A percentile compares a stretch with the other conserved stretches of the same genome.
Evolutionary conservation across 768 basidiomycete genomes (phyloP).

Genomic region (Fistulinella prunicolor): DNA sequence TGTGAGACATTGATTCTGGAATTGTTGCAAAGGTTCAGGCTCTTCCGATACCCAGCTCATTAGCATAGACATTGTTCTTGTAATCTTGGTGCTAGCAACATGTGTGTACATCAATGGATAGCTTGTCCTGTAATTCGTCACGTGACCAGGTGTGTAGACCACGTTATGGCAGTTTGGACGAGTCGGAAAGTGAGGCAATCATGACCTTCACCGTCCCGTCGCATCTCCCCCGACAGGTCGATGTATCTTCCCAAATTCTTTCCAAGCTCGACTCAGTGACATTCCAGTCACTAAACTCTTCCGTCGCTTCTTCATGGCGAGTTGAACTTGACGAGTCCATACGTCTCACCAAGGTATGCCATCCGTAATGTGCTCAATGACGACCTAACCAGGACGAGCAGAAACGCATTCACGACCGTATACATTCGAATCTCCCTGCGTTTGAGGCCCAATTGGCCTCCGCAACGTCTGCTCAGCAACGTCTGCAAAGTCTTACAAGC

Average conservation of each 20-base stretch:
- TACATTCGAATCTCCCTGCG: slow-evolving; percentile 57
- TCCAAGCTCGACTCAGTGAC: slow-evolving; percentile 65
- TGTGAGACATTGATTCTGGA: not conserved
- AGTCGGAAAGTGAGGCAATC: slow-evolving; percentile 3
- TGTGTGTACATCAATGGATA: slow-evolving; percentile 15
- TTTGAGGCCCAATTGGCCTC: slow-evolving; percentile 64
- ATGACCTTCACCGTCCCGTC: slow-evolving; percentile 78
- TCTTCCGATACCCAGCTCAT: slow-evolving; percentile 24
- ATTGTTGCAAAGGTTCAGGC: not conserved
- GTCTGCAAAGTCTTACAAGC: slow-evolving; percentile 46
- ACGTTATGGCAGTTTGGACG: slow-evolving; percentile 1
- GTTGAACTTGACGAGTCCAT: slow-evolving; percentile 72
- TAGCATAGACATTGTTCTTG: slow-evolving; percentile 28
- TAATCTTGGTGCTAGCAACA: slow-evolving; percentile 27
- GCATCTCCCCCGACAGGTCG: slow-evolving; percentile 69
- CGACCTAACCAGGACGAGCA: slow-evolving; percentile 31
- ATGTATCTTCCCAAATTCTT: slow-evolving; percentile 70
- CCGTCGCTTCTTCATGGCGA: slow-evolving; percentile 67
- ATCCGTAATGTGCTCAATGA: not conserved
- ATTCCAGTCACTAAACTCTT: slow-evolving; percentile 53
- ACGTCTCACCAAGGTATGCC: slow-evolving; percentile 60
- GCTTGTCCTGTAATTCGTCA: slow-evolving; percentile 3
- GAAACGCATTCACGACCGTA: slow-evolving; percentile 69
- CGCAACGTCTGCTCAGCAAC: slow-evolving; percentile 62
- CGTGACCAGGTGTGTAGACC: slow-evolving; percentile 13